Conservation (phyloP, 495 filamentous ascomycete species). For the Platismatia glauca region DNA sequence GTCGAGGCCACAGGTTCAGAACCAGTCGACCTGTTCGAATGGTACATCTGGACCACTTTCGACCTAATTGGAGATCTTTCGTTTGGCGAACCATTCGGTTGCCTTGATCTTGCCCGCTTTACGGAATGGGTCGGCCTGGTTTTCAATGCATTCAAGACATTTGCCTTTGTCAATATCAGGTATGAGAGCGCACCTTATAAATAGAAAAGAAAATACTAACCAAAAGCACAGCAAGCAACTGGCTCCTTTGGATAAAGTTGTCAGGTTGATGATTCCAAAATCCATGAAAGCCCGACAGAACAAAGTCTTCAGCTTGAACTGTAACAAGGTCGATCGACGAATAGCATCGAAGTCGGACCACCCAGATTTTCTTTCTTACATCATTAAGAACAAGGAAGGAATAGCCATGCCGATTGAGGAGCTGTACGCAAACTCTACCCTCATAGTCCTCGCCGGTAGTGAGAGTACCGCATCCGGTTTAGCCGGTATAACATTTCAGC, state of each 20-base stretch:
- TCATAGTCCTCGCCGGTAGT: constrained; percentile 41
- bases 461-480: constrained; percentile 47
- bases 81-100: constrained; percentile 50
- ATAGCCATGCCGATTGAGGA: constrained; percentile 30
- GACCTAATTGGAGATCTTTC: constrained; percentile 52
- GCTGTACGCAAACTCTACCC: constrained; percentile 34
- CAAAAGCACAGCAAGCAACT: constrained; percentile 8
- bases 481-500: constrained; percentile 32
- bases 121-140: constrained; percentile 25
- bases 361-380: constrained; percentile 9
- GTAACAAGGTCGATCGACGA: constrained; percentile 8
- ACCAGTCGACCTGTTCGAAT: constrained; percentile 11
- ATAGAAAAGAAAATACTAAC: neutral
- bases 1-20: constrained; percentile 12
- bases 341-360: constrained; percentile 4
- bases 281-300: constrained; percentile 11
- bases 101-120: constrained; percentile 37
- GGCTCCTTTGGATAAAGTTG: constrained; percentile 8
- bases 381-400: constrained; percentile 20
- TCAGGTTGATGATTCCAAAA: constrained; percentile 9
- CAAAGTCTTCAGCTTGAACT: constrained; percentile 10
- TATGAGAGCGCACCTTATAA: neutral
- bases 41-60: constrained; percentile 43
- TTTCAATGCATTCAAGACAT: constrained; percentile 13
- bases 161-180: constrained; percentile 12